Base-by-base conservation (phyloP, 352 stramenopile species). In the Phytophthora sojae region DNA sequence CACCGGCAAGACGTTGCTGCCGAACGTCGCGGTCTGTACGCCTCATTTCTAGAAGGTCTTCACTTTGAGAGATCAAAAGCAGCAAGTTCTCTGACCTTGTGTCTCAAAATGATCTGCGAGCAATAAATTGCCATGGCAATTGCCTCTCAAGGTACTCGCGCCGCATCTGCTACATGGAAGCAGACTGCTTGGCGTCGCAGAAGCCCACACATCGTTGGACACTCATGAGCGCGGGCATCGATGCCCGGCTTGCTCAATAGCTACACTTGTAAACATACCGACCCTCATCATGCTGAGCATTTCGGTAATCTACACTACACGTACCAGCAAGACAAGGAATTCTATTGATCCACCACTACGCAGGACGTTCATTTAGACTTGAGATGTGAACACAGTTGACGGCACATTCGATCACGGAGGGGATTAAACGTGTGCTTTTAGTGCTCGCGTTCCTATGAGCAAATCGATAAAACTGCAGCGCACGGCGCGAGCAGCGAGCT, bases 391-490 rank as follows among this genome's bases (percentile, higher is more conserved):
- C 80, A 91, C 85, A 88, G 74, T 93, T 93, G 85, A 93, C 85
- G 85, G 85, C 85, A 93, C 85, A 91, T 91, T 93, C 71, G 75
- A 87, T 85, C 83, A 93, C 72, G 51, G 74, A 79, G 51, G 32
- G 61, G 81, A 89, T 80, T 69, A 88, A 93, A 91, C 85, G 85
- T 93, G 85, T 93, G 85, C 85, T 93, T 93, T 93, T 83, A 93
- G 83, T 90, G 82, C 73, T 93, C 85, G 85, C 85, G 80, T 93
- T 75, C 42, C 49, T 93, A 85, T 93, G 53, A 86, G 85, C 85
- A 91, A 82, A 85, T 87, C 74, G 85, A 93, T 93, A 91, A 89
- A 89, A 93, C 74, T 89, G 76, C 80, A 89, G 63, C 81, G 82
- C 75, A 91, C 68, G 72, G 73, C 17, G 35, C 15, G 37, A 65